phyloP scores from a whole-genome alignment of 1,284 basidiomycete species.

The Tilletia setariae region DNA sequence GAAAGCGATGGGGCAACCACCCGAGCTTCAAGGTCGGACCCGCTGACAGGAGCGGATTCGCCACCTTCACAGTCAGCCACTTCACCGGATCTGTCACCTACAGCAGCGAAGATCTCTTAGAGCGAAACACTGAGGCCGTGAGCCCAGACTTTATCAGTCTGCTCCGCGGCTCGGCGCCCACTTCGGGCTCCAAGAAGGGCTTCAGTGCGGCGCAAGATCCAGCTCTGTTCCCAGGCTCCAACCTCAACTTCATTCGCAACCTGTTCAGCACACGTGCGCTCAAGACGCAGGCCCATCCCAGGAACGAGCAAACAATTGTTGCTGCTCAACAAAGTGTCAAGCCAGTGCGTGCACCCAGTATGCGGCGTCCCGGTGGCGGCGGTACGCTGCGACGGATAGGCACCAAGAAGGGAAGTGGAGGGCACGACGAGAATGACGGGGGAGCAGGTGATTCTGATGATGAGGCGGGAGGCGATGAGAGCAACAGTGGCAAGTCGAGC shows the following conservation, averaged over 20 bases:
- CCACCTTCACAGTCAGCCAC: conserved; percentile 87
- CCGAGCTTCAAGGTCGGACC: conserved; percentile 65
- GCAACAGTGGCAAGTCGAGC: conserved; percentile 10
- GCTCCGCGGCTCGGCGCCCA: conserved; percentile 64
- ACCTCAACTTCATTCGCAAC: conserved; percentile 74
- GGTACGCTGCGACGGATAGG: conserved; percentile 25
- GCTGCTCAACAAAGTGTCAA: conserved; percentile 86
- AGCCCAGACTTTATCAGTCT: conserved; percentile 90
- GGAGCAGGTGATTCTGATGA: conserved; percentile 60
- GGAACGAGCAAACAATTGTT: conserved; percentile 84
- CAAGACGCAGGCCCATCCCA: conserved; percentile 81
- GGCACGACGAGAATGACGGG: conserved; percentile 60
- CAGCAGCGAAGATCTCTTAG: conserved; percentile 81
- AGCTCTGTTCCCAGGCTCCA: conserved; percentile 37
- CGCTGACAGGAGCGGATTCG: conserved; percentile 69
- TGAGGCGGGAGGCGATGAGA: conserved; percentile 30
- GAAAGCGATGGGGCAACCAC: conserved; percentile 91
- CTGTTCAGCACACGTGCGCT: conserved; percentile 84
- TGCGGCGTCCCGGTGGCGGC: conserved; percentile 32
- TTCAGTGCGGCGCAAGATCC: conserved; percentile 22
- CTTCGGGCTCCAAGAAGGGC: conserved; percentile 44
- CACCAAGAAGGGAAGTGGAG: conserved; percentile 60
- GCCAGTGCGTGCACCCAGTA: conserved; percentile 84
- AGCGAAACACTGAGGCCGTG: conserved; percentile 80
- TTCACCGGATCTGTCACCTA: conserved; percentile 89